A percentile compares a stretch with the other conserved stretches of the same genome.
Evolutionary conservation across 2,329 filamentous ascomycete genomes (phyloP).

Genomic region (Lasiodiplodia theobromae): DNA sequence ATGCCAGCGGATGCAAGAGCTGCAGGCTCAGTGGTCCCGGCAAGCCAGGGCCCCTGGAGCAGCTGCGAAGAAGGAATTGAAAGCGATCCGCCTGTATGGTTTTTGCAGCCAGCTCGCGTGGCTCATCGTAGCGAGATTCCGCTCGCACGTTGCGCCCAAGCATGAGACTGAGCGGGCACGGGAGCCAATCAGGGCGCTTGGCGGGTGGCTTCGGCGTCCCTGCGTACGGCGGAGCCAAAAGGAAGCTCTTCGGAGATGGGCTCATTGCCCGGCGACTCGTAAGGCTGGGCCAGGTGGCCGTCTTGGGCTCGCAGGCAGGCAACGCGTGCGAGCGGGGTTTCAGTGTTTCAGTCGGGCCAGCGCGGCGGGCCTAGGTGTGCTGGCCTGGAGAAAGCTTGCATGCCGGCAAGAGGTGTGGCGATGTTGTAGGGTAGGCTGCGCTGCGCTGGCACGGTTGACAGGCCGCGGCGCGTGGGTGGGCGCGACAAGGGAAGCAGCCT

Average conservation of each 20-base stretch:
- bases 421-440: neutral
- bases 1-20: slow-evolving; percentile 6
- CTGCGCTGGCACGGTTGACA: slow-evolving; percentile 14
- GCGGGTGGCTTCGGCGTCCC: slow-evolving; percentile 21
- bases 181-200: slow-evolving; percentile 5
- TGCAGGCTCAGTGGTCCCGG: neutral
- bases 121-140: slow-evolving; percentile 8
- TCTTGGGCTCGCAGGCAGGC: neutral
- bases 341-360: slow-evolving; percentile 11
- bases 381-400: slow-evolving; percentile 10
- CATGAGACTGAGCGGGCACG: neutral
- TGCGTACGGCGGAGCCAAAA: slow-evolving; percentile 22
- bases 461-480: neutral
- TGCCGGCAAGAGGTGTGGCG: slow-evolving; percentile 12
- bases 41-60: neutral
- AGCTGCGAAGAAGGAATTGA: slow-evolving; percentile 5
- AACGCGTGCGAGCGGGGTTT: slow-evolving; percentile 12
- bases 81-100: neutral
- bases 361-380: neutral
- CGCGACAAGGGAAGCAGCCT: slow-evolving; percentile 13
- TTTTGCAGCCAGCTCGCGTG: slow-evolving; percentile 5
- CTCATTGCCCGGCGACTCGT: neutral
- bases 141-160: slow-evolving; percentile 3
- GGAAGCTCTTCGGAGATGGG: slow-evolving; percentile 28
- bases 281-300: slow-evolving; percentile 1